Conservation (phyloP, 2,329 filamentous ascomycete genomes). For the Cladosporium sp. region DNA sequence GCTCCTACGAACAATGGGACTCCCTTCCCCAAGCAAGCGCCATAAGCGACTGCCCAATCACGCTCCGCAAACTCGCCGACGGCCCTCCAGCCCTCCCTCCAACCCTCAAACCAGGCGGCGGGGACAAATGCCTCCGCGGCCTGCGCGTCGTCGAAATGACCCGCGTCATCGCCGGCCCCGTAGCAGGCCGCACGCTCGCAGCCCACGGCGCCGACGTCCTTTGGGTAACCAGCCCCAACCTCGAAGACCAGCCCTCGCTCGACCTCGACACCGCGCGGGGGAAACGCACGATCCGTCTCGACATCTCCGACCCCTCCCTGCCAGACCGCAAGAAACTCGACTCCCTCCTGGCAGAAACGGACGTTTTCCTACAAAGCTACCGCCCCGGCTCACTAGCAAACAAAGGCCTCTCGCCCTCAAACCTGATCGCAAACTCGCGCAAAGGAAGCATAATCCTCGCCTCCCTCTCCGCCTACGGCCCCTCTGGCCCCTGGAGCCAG, state of each 20-base stretch:
- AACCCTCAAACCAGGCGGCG: not conserved
- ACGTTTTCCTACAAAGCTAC: constrained; percentile 46
- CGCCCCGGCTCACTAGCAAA: constrained; percentile 44
- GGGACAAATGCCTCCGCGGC: constrained; percentile 31
- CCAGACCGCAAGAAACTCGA: constrained; percentile 26
- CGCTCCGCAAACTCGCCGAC: constrained; percentile 33
- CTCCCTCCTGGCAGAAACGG: constrained; percentile 31
- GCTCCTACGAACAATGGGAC: constrained; percentile 51
- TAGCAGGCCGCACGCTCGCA: constrained; percentile 26
- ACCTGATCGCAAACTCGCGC: constrained; percentile 33
- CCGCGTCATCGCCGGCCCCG: constrained; percentile 28
- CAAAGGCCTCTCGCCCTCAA: constrained; percentile 38
- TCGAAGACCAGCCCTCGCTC: constrained; percentile 23
- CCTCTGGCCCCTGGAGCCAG: constrained; percentile 42
- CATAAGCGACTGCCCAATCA: constrained; percentile 43
- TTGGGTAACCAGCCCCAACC: constrained; percentile 25
- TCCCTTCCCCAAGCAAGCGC: constrained; percentile 40
- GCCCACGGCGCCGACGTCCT: constrained; percentile 29
- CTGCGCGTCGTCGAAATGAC: constrained; percentile 30
- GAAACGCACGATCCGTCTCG: constrained; percentile 30
- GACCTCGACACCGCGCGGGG: constrained; percentile 27
- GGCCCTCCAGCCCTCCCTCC: constrained; percentile 12
- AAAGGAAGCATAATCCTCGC: constrained; percentile 42
- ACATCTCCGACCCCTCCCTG: constrained; percentile 26
- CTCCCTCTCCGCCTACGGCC: constrained; percentile 51